These are phyloP conservation scores for Colletotrichum lupini DNA, from an alignment of 2,329 filamentous ascomycete genomes.

Conservation along the genomic window DNA sequence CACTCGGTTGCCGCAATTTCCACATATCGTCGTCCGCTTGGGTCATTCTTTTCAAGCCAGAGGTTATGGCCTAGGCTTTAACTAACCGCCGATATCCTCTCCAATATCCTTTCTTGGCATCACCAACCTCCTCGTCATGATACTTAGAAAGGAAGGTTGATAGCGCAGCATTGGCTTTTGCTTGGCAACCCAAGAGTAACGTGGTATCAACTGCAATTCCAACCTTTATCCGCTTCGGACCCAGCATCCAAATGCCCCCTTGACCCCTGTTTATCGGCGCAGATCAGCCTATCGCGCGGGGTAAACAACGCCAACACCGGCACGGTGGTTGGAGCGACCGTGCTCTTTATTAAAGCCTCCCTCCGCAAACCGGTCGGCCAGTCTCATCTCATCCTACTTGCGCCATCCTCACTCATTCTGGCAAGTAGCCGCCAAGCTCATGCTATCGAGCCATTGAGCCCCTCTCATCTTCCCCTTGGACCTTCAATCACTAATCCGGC, in stretches of 20 bases:
- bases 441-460: neutral
- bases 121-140: neutral
- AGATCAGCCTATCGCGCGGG: conserved; percentile 30
- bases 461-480: neutral
- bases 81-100: neutral
- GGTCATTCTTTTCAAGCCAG: too few relatives aligned
- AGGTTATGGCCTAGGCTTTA: too few relatives aligned
- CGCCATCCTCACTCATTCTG: conserved; percentile 1
- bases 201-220: conserved; percentile 6
- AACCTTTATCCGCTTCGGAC: neutral
- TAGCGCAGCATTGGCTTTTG: conserved; percentile 14
- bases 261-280: conserved; percentile 28
- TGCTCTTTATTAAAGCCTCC: conserved; percentile 14
- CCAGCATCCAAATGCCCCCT: neutral
- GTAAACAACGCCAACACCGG: conserved; percentile 16
- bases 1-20: too few relatives aligned
- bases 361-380: neutral
- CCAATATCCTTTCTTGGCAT: neutral
- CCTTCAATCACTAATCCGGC: neutral
- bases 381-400: neutral
- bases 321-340: neutral
- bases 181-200: conserved; percentile 24
- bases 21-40: too few relatives aligned
- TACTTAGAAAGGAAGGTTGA: conserved; percentile 36
- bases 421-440: neutral